phyloP scores from a whole-genome alignment of 2,329 filamentous ascomycete genomes.

The Colletotrichum destructivum region DNA sequence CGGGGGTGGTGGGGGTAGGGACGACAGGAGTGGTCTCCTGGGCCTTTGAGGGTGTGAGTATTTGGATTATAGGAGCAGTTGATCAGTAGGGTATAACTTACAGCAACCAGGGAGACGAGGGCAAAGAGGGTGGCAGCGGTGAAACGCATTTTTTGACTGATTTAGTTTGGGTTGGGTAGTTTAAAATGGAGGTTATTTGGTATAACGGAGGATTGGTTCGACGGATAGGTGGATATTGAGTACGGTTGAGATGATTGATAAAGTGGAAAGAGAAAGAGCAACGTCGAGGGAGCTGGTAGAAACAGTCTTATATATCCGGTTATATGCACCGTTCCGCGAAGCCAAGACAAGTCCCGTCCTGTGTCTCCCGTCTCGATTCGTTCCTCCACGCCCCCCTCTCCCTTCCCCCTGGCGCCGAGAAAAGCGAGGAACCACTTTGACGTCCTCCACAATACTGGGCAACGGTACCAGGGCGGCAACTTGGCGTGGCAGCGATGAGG shows the following conservation, averaged over 20 bases:
- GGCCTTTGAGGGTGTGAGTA: conserved; percentile 23
- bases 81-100: conserved; percentile 40
- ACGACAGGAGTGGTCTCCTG: conserved; percentile 43
- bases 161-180: conserved; percentile 16
- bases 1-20: conserved; percentile 37
- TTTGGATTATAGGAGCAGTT: background rate
- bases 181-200: background rate
- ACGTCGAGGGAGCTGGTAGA: background rate
- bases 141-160: conserved; percentile 61
- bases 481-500: conserved; percentile 8
- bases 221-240: background rate
- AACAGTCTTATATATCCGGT: conserved; percentile 40
- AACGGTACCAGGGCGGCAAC: background rate
- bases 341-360: background rate
- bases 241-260: conserved; percentile 18
- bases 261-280: background rate
- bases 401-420: conserved; percentile 27
- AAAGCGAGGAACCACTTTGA: conserved; percentile 22
- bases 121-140: conserved; percentile 54
- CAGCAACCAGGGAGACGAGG: conserved; percentile 52
- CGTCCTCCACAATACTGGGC: conserved; percentile 36
- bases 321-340: conserved; percentile 14
- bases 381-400: background rate
- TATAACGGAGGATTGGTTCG: conserved; percentile 1
- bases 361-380: conserved; percentile 4